phyloP scores from a whole-genome alignment of 148 eudicot species.

The Fagopyrum tataricum region DNA sequence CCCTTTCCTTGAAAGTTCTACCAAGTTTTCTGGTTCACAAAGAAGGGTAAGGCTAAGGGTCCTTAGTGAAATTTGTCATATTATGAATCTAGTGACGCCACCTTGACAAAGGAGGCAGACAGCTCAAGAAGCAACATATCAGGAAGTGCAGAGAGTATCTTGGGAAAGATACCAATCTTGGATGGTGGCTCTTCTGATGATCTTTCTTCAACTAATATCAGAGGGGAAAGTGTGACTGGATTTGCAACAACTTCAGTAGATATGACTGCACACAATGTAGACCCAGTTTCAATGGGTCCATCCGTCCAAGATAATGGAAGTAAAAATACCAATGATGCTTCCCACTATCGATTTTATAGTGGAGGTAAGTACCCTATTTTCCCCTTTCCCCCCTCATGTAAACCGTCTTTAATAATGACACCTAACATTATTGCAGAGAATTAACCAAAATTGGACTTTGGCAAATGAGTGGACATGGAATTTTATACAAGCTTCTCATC shows the following conservation, averaged over 20 bases:
- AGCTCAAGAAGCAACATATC: conserved; percentile 13
- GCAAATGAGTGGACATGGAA: conserved; percentile 2
- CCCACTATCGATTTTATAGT: conserved; percentile 18
- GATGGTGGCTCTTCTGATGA: conserved; percentile 12
- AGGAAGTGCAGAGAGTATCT: conserved; percentile 16
- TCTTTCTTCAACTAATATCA: conserved; percentile 21
- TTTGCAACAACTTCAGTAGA: conserved; percentile 19
- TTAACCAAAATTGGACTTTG: neutral
- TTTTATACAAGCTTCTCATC: neutral
- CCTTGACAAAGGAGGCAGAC: conserved; percentile 26
- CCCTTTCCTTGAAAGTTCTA: conserved; percentile 12
- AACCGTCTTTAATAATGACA: neutral
- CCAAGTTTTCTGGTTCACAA: neutral
- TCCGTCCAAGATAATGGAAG: conserved; percentile 22
- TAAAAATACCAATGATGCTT: conserved; percentile 19
- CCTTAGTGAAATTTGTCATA: conserved; percentile 8
- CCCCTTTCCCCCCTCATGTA: neutral
- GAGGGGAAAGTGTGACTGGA: conserved; percentile 23
- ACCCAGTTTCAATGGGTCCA: conserved; percentile 22
- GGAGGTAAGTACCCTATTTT: neutral
- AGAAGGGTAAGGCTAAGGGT: neutral
- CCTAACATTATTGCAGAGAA: neutral
- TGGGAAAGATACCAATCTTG: conserved; percentile 21
- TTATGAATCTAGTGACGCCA: conserved; percentile 30
- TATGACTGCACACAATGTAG: conserved; percentile 13